Evolutionary conservation across 192 early-diverging fungal genomes (phyloP), one percentile per base, ranked within the genome.

Genomic region (Coemansia sp.): DNA sequence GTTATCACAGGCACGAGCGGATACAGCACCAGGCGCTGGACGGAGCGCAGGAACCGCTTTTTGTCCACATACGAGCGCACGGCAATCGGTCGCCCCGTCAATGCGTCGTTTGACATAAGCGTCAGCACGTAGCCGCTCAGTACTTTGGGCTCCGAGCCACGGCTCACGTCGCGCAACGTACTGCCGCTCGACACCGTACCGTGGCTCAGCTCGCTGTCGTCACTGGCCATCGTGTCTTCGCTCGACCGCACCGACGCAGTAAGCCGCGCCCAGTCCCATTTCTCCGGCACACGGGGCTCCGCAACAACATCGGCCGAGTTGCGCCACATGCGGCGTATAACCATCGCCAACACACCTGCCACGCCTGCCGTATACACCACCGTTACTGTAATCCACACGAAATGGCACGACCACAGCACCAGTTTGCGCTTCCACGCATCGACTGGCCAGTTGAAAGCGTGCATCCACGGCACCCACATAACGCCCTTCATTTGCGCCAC

Each of bases 1-100:
- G 79, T 70, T 54, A 82, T 57, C 4, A 76, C 58, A 3, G 79
- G 73, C 3, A 82, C 67, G 57, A 82, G 11, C 3, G 79, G 79
- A 25, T 82, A 82, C 40, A 64, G 57, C 2, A 48, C 67, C 61
- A 82, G 64, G 1, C 73, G 73, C 26, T 75, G 73, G 28, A 82
- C 62, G 2, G 79, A 82, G 26, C 67, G 44, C 17, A 75, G 64
- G 20, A 82, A 75, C 60, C 67, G 59, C 11, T 42, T 49, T 58
- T 69, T 75, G 26, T 72, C 73, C 23, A 72, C 67, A 51, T 66
- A 76, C 44, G 73, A 69, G 19, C 72, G 58, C 36, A 74, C 66
- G 0, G 72, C 71, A 61, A 81, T 59, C 0, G 64, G 42, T 12
- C 38, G 55, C 2, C 64, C 64, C 1, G 51, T 59, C 8, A 42